Evolutionary conservation across 2,329 filamentous ascomycete species (phyloP).

Genomic region (Aspergillus fumigatiaffinis): DNA sequence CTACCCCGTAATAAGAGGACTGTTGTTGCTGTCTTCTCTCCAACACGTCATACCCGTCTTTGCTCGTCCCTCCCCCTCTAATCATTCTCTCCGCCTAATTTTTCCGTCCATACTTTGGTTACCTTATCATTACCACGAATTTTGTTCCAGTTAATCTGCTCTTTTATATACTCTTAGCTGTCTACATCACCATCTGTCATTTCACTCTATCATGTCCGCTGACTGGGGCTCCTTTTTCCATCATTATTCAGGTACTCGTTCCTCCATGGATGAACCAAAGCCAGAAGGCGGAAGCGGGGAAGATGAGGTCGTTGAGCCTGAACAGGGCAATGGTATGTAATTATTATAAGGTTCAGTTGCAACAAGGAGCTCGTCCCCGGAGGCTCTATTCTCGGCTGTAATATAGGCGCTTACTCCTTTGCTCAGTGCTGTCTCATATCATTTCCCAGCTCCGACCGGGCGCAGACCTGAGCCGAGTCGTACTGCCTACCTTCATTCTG

Average conservation of each 20-base stretch:
- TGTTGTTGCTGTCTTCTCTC: neutral
- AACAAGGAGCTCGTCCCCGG: neutral
- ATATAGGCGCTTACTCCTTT: conserved; percentile 1
- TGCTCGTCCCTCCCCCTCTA: neutral
- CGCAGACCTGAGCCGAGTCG: conserved; percentile 89
- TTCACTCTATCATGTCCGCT: conserved; percentile 22
- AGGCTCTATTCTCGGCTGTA: neutral
- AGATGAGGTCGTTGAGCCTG: conserved; percentile 81
- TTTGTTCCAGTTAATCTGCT: neutral
- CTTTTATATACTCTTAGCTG: neutral
- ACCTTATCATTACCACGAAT: neutral
- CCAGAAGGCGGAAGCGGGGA: conserved; percentile 48
- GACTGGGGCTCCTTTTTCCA: conserved; percentile 21
- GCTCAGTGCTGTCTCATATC: conserved; percentile 84
- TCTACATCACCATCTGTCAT: neutral
- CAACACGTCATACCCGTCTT: conserved; percentile 16
- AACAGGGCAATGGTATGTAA: conserved; percentile 83
- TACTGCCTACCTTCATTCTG: conserved; percentile 94
- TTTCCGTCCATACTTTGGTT: neutral
- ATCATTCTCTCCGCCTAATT: neutral
- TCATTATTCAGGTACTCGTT: conserved; percentile 40
- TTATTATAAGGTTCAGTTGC: neutral
- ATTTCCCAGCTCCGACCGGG: conserved; percentile 95
- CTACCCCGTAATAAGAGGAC: neutral
- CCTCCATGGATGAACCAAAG: conserved; percentile 55